These are phyloP conservation scores for Solanum dulcamara DNA, from an alignment of 257 asterid genomes.

Conservation along the genomic window DNA sequence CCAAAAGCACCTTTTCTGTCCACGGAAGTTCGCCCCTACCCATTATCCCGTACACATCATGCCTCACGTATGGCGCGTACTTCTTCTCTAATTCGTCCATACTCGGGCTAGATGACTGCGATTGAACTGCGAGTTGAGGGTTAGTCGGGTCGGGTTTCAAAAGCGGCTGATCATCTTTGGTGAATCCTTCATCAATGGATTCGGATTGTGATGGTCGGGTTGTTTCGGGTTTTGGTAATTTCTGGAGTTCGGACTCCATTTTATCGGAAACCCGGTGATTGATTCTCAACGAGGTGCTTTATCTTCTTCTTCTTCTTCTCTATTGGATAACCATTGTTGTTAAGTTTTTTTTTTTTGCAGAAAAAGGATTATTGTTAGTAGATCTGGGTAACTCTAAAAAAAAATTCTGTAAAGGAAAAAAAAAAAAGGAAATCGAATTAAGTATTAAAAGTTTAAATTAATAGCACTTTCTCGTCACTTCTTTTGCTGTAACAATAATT, in stretches of 20 bases:
- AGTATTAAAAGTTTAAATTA: background rate
- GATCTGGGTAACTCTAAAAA: background rate
- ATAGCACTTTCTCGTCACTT: background rate
- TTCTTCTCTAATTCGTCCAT: conserved; percentile 65
- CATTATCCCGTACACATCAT: conserved; percentile 70
- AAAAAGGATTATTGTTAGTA: background rate
- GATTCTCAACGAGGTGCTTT: background rate
- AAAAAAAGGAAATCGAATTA: background rate
- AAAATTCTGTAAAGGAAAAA: background rate
- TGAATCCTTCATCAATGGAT: conserved; percentile 9
- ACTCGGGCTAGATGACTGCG: conserved; percentile 5
- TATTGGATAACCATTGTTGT: background rate
- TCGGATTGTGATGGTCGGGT: conserved; percentile 9
- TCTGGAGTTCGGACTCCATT: conserved; percentile 1
- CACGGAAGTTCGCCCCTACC: conserved; percentile 60
- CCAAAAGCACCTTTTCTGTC: conserved; percentile 50
- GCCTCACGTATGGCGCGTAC: conserved; percentile 62
- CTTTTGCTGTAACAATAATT: background rate
- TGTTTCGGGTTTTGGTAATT: conserved; percentile 4
- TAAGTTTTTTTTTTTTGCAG: background rate
- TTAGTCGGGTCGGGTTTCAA: conserved; percentile 35
- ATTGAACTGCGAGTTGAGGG: conserved; percentile 2
- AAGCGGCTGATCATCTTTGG: conserved; percentile 54
- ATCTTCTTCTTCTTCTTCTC: background rate
- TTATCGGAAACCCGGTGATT: background rate